Evolutionary conservation across 495 filamentous ascomycete genomes (phyloP).

Genomic region (Penicillium angulare): DNA sequence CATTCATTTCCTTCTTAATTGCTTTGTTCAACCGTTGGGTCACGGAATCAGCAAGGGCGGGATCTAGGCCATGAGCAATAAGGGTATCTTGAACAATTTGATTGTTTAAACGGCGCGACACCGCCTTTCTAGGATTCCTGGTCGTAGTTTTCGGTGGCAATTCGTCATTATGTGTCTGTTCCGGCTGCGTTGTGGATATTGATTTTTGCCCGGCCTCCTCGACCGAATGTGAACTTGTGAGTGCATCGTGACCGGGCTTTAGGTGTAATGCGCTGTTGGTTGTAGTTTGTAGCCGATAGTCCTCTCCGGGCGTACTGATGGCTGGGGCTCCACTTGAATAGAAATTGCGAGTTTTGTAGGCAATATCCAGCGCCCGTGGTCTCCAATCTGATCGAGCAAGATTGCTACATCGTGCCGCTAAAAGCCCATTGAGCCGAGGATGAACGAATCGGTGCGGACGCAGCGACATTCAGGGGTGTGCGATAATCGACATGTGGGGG

Average conservation of each 20-base stretch:
- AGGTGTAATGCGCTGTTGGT: too few relatives aligned
- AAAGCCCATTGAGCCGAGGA: constrained; percentile 32
- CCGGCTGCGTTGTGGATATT: too few relatives aligned
- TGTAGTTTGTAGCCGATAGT: neutral
- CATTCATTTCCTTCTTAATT: constrained; percentile 17
- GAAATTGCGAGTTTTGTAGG: constrained; percentile 16
- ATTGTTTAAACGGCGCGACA: too few relatives aligned
- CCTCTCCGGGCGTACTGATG: neutral
- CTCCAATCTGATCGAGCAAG: constrained; percentile 24
- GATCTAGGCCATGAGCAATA: too few relatives aligned
- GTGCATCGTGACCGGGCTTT: too few relatives aligned
- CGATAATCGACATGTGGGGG: constrained; percentile 21
- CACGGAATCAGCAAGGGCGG: too few relatives aligned
- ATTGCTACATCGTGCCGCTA: constrained; percentile 23
- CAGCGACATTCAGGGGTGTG: constrained; percentile 41
- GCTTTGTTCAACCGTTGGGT: constrained; percentile 8
- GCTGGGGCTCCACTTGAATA: constrained; percentile 8
- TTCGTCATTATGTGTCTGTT: too few relatives aligned
- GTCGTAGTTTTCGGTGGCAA: too few relatives aligned
- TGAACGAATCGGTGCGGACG: constrained; percentile 31
- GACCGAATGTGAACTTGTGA: too few relatives aligned
- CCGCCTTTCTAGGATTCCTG: too few relatives aligned
- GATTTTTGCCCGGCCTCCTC: too few relatives aligned
- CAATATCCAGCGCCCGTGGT: constrained; percentile 2
- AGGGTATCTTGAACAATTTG: too few relatives aligned